Evolutionary conservation across 352 stramenopile genomes (phyloP), one percentile per base, ranked within the genome.

Genomic region (Paralagenidium karlingii): DNA sequence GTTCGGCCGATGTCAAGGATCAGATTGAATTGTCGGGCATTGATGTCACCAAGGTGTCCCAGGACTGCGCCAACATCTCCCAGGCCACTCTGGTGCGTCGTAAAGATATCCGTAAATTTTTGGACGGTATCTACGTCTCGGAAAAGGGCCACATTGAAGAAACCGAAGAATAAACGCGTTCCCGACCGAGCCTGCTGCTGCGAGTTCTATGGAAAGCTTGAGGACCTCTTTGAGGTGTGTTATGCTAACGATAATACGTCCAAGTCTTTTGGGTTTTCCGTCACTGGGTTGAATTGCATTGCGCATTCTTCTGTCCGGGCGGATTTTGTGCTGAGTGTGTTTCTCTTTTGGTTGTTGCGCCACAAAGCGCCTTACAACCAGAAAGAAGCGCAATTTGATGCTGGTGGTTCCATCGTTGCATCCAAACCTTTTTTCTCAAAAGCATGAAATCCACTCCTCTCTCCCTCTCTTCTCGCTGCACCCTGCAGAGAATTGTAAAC

Each of bases 111-210:
- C 95, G 95, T 97, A 99, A 99, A 82, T 99, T 99, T 82, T 80
- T 99, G 36, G 96, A 99, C 68, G 96, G 95, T 95, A 99, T 99
- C 67, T 99, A 99, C 79, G 95, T 99, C 39, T 96, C 78, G 30
- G 94, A 99, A 63, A 98, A 98, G 82, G 73, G 59, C 59, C 62
- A 91, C 65, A 82, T 83, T 48, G 61, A 85, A 58, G 60, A 70
- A 38, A 55, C 58, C 38, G 63, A 74, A 34, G n/a, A n/a, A n/a
- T n/a, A n/a, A n/a, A n/a, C n/a, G n/a, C n/a, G n/a, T n/a, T n/a
- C n/a, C n/a, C n/a, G n/a, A n/a, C n/a, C n/a, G n/a, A n/a, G n/a
- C n/a, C n/a, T n/a, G n/a, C n/a, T n/a, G n/a, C n/a, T n/a, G n/a
- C n/a, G n/a, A n/a, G n/a, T n/a, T n/a, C n/a, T n/a, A n/a, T n/a